Percentiles rank a stretch among this genome's conserved stretches.
These are phyloP conservation scores for Pleurotus tuber-regium DNA, from an alignment of 768 basidiomycete species.

Conservation along the genomic window DNA sequence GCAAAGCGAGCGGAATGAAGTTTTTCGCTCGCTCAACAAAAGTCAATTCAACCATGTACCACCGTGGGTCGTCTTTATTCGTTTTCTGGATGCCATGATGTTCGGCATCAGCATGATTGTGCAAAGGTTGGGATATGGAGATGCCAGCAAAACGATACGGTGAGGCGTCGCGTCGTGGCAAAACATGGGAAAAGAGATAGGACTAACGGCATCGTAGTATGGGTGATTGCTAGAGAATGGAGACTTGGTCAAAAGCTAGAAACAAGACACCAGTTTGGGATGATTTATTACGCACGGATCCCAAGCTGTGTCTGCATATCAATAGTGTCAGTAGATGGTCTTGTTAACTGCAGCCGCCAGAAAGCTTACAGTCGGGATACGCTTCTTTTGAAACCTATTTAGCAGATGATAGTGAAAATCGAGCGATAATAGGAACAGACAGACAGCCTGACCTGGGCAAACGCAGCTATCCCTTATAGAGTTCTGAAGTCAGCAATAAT, in stretches of 20 bases:
- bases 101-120: no score
- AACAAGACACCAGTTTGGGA: no score
- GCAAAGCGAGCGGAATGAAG: constrained; percentile 76
- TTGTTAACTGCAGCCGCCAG: no score
- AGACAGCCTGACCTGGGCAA: constrained; percentile 81
- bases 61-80: constrained; percentile 69
- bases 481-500: constrained; percentile 1
- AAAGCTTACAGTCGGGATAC: constrained; percentile 88
- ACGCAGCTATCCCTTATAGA: constrained; percentile 66
- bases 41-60: constrained; percentile 89
- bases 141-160: constrained; percentile 2
- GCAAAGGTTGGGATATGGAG: no score
- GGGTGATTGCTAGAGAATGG: constrained; percentile 54
- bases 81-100: constrained; percentile 63
- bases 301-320: constrained; percentile 79
- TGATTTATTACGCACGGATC: constrained; percentile 67
- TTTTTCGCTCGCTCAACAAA: constrained; percentile 64
- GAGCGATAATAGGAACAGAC: no score
- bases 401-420: no score
- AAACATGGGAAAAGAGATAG: background rate
- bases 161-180: background rate
- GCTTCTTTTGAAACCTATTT: constrained; percentile 79
- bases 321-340: no score
- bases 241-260: no score
- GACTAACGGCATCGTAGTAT: constrained; percentile 70